Percentiles rank a stretch among this genome's conserved stretches.
phyloP scores from a whole-genome alignment of 2,329 filamentous ascomycete genomes.

The Ceratocystis colombiana region DNA sequence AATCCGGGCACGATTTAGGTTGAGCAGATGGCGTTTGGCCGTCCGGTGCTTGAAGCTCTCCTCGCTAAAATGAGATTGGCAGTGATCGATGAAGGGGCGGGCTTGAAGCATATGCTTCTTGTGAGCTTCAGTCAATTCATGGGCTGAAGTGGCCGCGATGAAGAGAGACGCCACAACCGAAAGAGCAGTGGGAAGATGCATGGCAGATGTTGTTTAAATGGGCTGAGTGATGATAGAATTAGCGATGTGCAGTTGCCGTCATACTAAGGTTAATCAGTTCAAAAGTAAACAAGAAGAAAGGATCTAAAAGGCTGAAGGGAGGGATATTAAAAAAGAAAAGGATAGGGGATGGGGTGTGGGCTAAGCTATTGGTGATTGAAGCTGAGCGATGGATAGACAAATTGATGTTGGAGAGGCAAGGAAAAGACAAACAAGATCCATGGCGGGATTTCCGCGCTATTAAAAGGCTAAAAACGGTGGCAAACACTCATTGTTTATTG shows the following conservation, averaged over 20 bases:
- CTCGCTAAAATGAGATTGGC: conserved; percentile 25
- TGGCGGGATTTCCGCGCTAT: background rate
- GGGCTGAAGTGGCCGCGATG: background rate
- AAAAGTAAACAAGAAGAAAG: conserved; percentile 3
- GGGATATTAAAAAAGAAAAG: background rate
- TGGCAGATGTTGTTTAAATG: conserved; percentile 14
- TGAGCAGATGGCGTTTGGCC: conserved; percentile 25
- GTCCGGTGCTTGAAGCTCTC: conserved; percentile 20
- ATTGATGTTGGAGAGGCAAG: background rate
- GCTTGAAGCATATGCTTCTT: conserved; percentile 14
- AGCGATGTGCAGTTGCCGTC: background rate
- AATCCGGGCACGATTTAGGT: background rate
- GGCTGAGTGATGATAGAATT: background rate
- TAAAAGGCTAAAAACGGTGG: background rate
- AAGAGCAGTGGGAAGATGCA: conserved; percentile 15
- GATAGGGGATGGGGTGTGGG: background rate
- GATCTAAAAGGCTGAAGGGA: background rate
- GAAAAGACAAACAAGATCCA: background rate
- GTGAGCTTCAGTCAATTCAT: conserved; percentile 18
- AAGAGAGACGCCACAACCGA: conserved; percentile 15
- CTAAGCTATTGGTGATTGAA: background rate
- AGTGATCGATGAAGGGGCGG: conserved; percentile 24
- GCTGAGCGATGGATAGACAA: background rate
- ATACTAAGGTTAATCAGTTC: background rate
- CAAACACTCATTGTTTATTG: background rate